A percentile compares a stretch with the other conserved stretches of the same genome.
phyloP scores from a whole-genome alignment of 768 basidiomycete species.

The Leccinum aurantiacum region DNA sequence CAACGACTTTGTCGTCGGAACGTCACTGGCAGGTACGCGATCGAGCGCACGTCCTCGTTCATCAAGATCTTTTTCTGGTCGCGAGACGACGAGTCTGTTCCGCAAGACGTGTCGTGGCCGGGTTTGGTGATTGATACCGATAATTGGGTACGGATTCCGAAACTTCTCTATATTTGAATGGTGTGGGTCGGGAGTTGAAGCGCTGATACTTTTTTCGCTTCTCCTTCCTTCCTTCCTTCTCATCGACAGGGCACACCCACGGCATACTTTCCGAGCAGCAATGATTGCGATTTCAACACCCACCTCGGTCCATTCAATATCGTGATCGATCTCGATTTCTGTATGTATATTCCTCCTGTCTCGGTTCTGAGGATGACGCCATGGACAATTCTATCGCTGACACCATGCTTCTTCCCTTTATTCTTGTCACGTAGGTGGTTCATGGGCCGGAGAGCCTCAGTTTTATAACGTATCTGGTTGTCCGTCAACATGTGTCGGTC shows the following conservation, averaged over 20 bases:
- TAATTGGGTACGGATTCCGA: slow-evolving; percentile 24
- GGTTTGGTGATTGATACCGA: slow-evolving; percentile 18
- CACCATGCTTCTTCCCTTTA: background rate
- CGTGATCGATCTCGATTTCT: slow-evolving; percentile 51
- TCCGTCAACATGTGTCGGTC: slow-evolving; percentile 29
- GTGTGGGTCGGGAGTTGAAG: background rate
- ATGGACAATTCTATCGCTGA: background rate
- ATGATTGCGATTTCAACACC: slow-evolving; percentile 53
- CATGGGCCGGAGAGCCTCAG: slow-evolving; percentile 27
- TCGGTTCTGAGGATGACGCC: background rate
- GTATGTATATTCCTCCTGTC: slow-evolving; percentile 8
- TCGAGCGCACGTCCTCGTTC: slow-evolving; percentile 32
- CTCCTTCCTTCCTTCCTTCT: background rate
- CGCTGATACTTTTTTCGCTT: background rate
- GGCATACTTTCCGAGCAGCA: slow-evolving; percentile 59
- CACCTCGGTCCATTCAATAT: slow-evolving; percentile 57
- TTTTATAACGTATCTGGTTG: slow-evolving; percentile 25
- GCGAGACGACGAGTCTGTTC: slow-evolving; percentile 29
- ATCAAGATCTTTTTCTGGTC: slow-evolving; percentile 44
- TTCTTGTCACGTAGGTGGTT: slow-evolving; percentile 20
- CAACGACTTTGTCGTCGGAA: background rate
- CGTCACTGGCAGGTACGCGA: slow-evolving; percentile 40
- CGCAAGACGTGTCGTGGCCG: slow-evolving; percentile 32
- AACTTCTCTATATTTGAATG: background rate
- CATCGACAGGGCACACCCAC: slow-evolving; percentile 50